Evolutionary conservation across 768 basidiomycete genomes (phyloP), one percentile per base, ranked within the genome.

Genomic region (Pisolithus orientalis): DNA sequence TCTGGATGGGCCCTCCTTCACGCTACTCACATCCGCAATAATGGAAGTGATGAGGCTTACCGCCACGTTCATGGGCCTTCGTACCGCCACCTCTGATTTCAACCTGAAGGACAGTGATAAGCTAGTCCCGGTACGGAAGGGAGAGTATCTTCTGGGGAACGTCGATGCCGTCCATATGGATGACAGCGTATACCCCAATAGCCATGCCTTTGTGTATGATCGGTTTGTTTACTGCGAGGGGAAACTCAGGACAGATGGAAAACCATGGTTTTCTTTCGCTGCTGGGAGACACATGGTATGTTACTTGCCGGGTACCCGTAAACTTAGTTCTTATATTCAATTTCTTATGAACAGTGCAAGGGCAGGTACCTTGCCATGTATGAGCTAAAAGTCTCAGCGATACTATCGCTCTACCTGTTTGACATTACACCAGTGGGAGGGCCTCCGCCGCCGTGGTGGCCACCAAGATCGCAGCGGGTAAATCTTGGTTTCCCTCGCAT

Each of bases 31-130:
- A 2, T 65, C 64, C 5, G 62, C 62, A 0, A 50, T 66, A 34
- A 63, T 66, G 60, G 64, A 65, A 49, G 64, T 64, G 2, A 51
- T 66, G 49, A 52, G 64, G 32, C 48, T 65, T n/a, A 62, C 56
- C 0, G 55, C 40, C 0, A 34, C 62, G 51, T 55, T 62, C 11
- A 47, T 57, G 1, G 60, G 56, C 7, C 27, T 57, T 40, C 62
- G 60, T 10, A 34, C 53, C 31, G 65, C 62, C 6, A 50, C 2
- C 7, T 39, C 52, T 21, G 54, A 65, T 51, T 55, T 64, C 39
- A 53, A 55, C 10, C 44, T 65, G 25, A 49, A 3, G 49, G 44
- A 57, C 29, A 29, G 38, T 25, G 51, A 54, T 7, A 44, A 31
- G 49, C 34, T 10, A 9, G 50, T 65, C 29, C 11, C 45, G n/a